phyloP scores from a whole-genome alignment of 345 rosid species.

The Adansonia digitata region DNA sequence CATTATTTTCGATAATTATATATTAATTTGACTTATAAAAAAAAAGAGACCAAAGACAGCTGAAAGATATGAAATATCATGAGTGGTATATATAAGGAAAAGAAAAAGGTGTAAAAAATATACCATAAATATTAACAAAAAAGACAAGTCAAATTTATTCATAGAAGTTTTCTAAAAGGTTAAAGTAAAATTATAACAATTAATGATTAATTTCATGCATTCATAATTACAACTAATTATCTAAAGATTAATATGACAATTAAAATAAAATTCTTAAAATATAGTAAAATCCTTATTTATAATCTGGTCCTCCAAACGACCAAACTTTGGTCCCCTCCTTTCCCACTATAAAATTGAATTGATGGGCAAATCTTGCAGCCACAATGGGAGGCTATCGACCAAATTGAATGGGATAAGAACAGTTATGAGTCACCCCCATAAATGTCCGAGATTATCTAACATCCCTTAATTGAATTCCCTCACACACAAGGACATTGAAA shows the following conservation, averaged over 20 bases:
- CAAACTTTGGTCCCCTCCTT: constrained; percentile 1
- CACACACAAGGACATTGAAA: constrained; percentile 6
- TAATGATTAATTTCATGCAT: no score
- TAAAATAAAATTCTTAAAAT: no score
- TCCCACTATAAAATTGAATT: neutral
- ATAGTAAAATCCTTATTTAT: no score
- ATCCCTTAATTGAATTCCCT: constrained; percentile 17
- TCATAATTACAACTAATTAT: no score
- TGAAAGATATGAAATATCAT: neutral
- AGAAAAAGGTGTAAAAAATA: neutral
- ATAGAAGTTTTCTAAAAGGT: neutral
- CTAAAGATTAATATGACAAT: no score
- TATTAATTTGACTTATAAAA: neutral
- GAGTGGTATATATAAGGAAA: neutral
- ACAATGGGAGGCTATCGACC: constrained; percentile 17
- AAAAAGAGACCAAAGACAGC: neutral
- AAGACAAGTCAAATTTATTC: neutral
- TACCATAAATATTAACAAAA: no score
- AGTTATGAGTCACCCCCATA: constrained; percentile 16
- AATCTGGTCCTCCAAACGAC: neutral
- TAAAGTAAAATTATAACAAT: no score
- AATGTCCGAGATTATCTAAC: constrained; percentile 16
- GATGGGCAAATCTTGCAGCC: constrained; percentile 19
- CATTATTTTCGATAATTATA: neutral
- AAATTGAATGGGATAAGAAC: constrained; percentile 19